These are phyloP conservation scores for Chytriomyces sp. DNA, from an alignment of 192 early-diverging fungal species.

Conservation along the genomic window DNA sequence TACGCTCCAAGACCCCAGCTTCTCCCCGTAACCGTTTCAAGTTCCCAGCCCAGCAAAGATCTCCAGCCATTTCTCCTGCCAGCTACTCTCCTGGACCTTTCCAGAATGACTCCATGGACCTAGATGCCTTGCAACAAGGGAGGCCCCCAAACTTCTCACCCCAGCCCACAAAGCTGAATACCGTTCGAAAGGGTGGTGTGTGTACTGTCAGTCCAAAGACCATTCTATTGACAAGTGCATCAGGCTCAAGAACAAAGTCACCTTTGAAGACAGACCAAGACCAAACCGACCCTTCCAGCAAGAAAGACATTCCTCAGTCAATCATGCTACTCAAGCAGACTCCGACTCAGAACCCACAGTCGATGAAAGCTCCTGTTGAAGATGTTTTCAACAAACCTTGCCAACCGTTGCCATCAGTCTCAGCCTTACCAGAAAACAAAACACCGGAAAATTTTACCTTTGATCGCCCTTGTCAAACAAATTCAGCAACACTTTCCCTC, in stretches of 20 bases:
- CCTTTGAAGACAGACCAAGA: background rate
- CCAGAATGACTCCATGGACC: constrained; percentile 7
- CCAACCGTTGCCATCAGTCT: background rate
- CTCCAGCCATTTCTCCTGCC: no score
- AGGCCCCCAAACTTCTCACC: background rate
- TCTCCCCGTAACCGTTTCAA: background rate
- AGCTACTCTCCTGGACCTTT: background rate
- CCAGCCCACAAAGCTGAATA: background rate
- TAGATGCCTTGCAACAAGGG: background rate
- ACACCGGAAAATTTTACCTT: no score
- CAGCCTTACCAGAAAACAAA: background rate
- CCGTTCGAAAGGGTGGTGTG: constrained; percentile 8
- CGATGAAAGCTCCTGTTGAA: background rate
- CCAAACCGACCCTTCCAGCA: background rate
- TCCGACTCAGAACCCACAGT: background rate
- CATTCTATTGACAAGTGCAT: background rate
- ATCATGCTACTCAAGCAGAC: background rate
- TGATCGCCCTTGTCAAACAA: background rate
- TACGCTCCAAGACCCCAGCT: background rate
- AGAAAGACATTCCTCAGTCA: background rate
- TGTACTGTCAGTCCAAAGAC: constrained; percentile 16
- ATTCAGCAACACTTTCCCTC: no score
- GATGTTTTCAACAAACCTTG: background rate
- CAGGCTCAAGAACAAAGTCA: constrained; percentile 1
- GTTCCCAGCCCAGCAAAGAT: background rate